Evolutionary conservation across 495 filamentous ascomycete genomes (phyloP).

Genomic region (Neurospora cerealis): DNA sequence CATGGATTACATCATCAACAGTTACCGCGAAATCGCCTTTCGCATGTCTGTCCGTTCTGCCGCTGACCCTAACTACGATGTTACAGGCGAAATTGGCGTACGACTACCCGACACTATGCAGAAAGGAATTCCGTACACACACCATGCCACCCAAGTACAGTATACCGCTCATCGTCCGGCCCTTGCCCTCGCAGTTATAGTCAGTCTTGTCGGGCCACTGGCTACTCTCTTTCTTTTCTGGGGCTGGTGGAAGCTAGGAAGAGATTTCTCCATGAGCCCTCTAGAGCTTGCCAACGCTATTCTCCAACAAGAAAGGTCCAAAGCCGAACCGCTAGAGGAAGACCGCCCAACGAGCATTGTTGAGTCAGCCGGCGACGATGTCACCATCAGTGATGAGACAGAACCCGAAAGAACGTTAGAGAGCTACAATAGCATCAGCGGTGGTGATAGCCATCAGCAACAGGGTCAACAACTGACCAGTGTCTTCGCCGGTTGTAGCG

Average conservation of each 20-base stretch:
- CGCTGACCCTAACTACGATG: neutral
- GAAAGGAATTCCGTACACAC: neutral
- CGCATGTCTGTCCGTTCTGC: neutral
- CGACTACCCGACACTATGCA: neutral
- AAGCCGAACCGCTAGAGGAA: neutral
- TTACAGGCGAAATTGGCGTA: neutral
- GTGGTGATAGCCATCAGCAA: neutral
- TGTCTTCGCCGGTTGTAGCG: neutral
- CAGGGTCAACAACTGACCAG: neutral
- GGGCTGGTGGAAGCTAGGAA: neutral
- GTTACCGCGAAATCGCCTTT: neutral
- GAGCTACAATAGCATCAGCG: neutral
- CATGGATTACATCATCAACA: neutral
- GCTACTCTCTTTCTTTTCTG: fast-evolving
- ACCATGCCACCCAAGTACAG: neutral
- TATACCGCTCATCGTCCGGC: too few species aligned
- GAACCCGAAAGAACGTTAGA: neutral
- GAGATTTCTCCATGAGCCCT: neutral
- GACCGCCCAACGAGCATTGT: neutral
- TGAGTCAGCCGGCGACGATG: neutral
- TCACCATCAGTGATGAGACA: neutral
- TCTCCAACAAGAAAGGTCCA: neutral
- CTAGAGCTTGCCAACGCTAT: neutral
- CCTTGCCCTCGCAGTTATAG: neutral
- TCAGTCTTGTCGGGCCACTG: neutral